Percentiles rank a stretch among this genome's conserved stretches.
phyloP scores from a whole-genome alignment of 164 flowering plant species.

The Macadamia integrifolia region DNA sequence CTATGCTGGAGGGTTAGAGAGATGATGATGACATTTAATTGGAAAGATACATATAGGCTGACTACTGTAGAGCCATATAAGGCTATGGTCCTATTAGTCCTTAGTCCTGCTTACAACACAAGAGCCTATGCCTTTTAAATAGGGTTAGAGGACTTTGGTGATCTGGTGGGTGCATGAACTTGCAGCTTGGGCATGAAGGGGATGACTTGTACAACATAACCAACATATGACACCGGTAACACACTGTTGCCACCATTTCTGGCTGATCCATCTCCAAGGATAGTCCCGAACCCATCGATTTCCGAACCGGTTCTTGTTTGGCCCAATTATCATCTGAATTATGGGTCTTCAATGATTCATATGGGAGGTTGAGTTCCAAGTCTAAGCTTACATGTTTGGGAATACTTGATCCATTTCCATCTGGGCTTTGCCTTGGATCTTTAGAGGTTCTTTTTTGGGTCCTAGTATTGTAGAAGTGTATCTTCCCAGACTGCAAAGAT shows the following conservation, averaged over 20 bases:
- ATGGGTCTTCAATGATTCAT: conserved; percentile 21
- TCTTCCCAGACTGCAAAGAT: conserved; percentile 60
- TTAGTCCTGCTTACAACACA: conserved; percentile 28
- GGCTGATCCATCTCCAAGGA: conserved; percentile 35
- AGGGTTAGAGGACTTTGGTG: conserved; percentile 26
- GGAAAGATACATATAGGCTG: no score
- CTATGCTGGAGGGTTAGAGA: no score
- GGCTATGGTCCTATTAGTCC: no score
- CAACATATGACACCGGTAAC: conserved; percentile 76
- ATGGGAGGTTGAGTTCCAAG: conserved; percentile 72
- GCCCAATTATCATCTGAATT: conserved; percentile 2
- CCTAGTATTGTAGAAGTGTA: conserved; percentile 71
- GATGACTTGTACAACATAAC: conserved; percentile 82
- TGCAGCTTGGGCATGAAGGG: conserved; percentile 89
- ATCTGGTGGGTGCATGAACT: conserved; percentile 62
- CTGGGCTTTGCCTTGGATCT: conserved; percentile 52
- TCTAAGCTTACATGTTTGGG: conserved; percentile 54
- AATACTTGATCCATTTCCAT: conserved; percentile 12
- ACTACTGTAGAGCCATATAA: no score
- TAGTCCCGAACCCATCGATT: conserved; percentile 26
- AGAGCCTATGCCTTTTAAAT: conserved; percentile 37
- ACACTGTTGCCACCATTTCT: conserved; percentile 82
- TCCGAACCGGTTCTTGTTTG: neutral
- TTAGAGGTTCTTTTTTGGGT: conserved; percentile 48
- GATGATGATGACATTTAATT: no score